Base-by-base conservation (phyloP, 345 rosid species). In the Aurinia saxatilis region DNA sequence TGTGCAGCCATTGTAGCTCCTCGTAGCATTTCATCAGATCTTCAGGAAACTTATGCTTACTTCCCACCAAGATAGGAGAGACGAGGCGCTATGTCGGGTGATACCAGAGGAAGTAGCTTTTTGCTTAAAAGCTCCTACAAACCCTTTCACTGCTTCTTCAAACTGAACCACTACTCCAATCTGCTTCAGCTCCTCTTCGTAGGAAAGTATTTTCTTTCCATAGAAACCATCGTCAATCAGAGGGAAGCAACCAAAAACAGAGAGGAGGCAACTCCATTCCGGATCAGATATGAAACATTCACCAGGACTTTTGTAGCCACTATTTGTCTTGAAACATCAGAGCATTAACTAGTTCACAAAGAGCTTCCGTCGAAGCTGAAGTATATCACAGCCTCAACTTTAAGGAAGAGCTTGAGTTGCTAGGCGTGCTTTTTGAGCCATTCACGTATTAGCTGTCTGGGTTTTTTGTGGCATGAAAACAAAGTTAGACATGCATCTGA, bases 241-340 rank as follows among this genome's bases (percentile, higher is more conserved):
- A 2, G 91, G 79, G 46, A 82, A 77, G 63, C 66, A 49, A 27
- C 53, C 51, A 49, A 86, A 82, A 46, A 89, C 78, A 14, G 75
- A 47, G 0, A 86, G 65, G 50, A 89, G 80, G 47, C 76, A 68
- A 30, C 83, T 79, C 89, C 89, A 81, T 18, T 76, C 81, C 6
- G 73, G 73, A 67, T 86, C 78, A 37, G 60, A 41, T 71, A 80
- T 51, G 77, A 78, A 89, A 60, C 95, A 78, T 1, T 81, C 85
- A 6, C 55, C 46, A 0, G 95, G 87, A 7, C 35, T 5, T 63
- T 54, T 84, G 69, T 56, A 82, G 10, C 85, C 91, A 7, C 25
- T 34, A 52, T 45, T 63, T 2, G 95, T 86, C 75, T 69, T 82
- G 73, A 89, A 30, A 64, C 87, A 82, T 58, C n/a, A n/a, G n/a